phyloP scores from a whole-genome alignment of 1,284 basidiomycete genomes.

The Rhodotorula mucilaginosa region DNA sequence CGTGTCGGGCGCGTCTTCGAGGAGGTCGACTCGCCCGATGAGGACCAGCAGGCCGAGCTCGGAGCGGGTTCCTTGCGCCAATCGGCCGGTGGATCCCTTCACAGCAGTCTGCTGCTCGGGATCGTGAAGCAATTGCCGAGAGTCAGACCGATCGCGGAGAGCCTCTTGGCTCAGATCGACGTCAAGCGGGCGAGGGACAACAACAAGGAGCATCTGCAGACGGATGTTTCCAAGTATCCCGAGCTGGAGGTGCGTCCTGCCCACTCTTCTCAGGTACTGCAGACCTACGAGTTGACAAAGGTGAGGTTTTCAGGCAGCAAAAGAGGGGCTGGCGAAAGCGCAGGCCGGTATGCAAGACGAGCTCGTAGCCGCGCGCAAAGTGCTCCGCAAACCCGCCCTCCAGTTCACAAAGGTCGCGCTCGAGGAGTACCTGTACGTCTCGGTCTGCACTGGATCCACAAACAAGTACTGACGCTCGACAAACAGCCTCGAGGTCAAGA shows the following conservation, averaged over 20 bases:
- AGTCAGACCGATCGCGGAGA: slow-evolving; percentile 59
- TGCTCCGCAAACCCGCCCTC: slow-evolving; percentile 70
- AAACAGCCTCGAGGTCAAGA: slow-evolving; percentile 63
- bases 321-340: slow-evolving; percentile 60
- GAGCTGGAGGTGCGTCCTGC: slow-evolving; percentile 15
- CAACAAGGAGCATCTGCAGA: slow-evolving; percentile 66
- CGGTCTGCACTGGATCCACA: too few relatives aligned
- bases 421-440: slow-evolving; percentile 47
- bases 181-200: slow-evolving; percentile 67
- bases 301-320: slow-evolving; percentile 17
- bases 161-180: slow-evolving; percentile 57
- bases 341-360: slow-evolving; percentile 74
- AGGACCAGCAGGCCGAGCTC: background rate
- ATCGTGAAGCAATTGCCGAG: slow-evolving; percentile 68
- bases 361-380: slow-evolving; percentile 68
- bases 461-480: background rate
- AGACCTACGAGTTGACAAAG: background rate
- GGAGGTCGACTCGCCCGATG: slow-evolving; percentile 52
- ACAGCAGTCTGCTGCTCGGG: slow-evolving; percentile 66
- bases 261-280: background rate
- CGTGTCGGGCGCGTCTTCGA: slow-evolving; percentile 70
- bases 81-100: slow-evolving; percentile 55
- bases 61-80: background rate
- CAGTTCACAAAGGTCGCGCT: slow-evolving; percentile 64
- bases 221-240: slow-evolving; percentile 38